phyloP scores from a whole-genome alignment of 169 alveolate species.

The Eimeria maxima region DNA sequence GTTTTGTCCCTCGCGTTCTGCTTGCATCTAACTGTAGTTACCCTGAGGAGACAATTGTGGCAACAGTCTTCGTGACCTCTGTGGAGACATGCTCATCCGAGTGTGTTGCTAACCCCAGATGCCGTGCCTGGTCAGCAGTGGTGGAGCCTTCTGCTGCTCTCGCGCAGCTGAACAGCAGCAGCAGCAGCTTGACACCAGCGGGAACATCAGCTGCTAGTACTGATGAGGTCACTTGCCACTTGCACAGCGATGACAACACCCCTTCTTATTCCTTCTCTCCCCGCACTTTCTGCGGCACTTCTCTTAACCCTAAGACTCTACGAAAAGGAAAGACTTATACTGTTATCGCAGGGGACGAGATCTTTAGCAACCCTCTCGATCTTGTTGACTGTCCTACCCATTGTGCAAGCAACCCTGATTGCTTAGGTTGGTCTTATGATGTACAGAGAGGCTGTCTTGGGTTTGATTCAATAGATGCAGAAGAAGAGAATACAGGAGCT shows the following conservation, averaged over 20 bases:
- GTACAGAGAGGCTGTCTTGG: not conserved
- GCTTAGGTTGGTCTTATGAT: not conserved
- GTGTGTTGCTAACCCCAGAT: not conserved
- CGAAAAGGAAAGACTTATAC: not conserved
- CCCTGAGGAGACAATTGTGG: not conserved
- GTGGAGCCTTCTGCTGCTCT: not conserved
- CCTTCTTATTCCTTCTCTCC: not conserved
- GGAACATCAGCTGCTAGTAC: not conserved
- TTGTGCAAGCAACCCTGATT: not conserved
- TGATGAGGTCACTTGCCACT: not conserved
- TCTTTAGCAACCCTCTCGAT: not conserved
- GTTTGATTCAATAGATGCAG: not conserved
- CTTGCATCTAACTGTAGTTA: not conserved
- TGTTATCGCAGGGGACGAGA: not conserved
- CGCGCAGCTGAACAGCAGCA: too few species aligned
- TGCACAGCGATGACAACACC: not conserved
- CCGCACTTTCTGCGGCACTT: not conserved
- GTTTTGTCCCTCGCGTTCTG: not conserved
- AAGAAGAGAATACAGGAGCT: not conserved
- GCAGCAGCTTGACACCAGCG: too few species aligned
- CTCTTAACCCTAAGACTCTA: not conserved
- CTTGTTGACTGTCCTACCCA: not conserved
- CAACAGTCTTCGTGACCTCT: not conserved
- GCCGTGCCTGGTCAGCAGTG: slow-evolving; percentile 14
- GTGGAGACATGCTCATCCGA: not conserved